Evolutionary conservation across 2,329 filamentous ascomycete species (phyloP).

Genomic region (Colletotrichum higginsianum): DNA sequence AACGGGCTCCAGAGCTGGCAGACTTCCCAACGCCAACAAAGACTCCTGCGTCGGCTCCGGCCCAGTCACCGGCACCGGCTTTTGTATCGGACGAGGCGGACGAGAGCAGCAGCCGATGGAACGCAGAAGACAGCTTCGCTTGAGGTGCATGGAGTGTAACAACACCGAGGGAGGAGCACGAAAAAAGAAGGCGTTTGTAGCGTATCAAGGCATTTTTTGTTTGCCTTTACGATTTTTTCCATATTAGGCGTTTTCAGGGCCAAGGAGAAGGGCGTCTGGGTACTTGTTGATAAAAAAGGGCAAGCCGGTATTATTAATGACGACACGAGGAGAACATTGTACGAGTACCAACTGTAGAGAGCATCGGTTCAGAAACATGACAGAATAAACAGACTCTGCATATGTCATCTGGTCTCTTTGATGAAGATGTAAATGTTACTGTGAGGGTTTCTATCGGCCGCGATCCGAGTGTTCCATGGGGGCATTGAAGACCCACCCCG

Average conservation of each 20-base stretch:
- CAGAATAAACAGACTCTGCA: constrained; percentile 33
- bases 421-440: background rate
- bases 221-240: constrained; percentile 2
- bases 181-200: constrained; percentile 24
- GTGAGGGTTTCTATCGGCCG: background rate
- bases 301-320: constrained; percentile 38
- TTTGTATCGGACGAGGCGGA: constrained; percentile 21
- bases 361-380: constrained; percentile 34
- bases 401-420: background rate
- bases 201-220: constrained; percentile 5
- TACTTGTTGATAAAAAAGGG: constrained; percentile 19
- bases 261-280: constrained; percentile 30
- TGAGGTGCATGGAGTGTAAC: constrained; percentile 45
- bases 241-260: constrained; percentile 24
- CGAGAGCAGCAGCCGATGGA: constrained; percentile 54
- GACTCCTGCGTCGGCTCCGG: background rate
- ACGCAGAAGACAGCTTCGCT: constrained; percentile 61
- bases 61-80: background rate
- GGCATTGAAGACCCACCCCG: constrained; percentile 5
- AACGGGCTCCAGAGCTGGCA: too few relatives aligned
- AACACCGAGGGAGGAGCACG: constrained; percentile 9
- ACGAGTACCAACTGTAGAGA: constrained; percentile 38
- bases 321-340: constrained; percentile 40
- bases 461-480: constrained; percentile 5
- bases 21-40: too few relatives aligned